Evolutionary conservation across 2,329 filamentous ascomycete species (phyloP).

Genomic region (Aspergillus pseudoviridinutans): DNA sequence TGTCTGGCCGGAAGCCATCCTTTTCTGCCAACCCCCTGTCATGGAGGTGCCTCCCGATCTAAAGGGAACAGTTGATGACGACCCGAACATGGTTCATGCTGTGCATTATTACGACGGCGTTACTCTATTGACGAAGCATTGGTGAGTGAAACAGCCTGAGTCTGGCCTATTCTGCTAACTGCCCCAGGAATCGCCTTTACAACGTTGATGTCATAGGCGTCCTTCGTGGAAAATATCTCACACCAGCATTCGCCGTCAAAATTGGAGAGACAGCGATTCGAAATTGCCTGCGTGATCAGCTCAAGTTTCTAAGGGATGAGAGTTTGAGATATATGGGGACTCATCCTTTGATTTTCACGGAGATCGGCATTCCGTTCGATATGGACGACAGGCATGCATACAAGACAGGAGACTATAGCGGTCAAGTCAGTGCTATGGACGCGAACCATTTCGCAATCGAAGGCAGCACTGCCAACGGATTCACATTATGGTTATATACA

Average conservation of each 20-base stretch:
- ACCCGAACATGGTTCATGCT: slow-evolving; percentile 84
- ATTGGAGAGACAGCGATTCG: slow-evolving; percentile 90
- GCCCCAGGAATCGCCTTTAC: slow-evolving; percentile 74
- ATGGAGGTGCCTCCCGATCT: slow-evolving; percentile 86
- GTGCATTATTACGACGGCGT: slow-evolving; percentile 97
- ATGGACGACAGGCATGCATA: slow-evolving; percentile 98
- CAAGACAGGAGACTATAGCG: slow-evolving; percentile 90
- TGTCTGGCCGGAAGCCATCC: slow-evolving; percentile 74
- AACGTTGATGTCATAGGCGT: slow-evolving; percentile 95
- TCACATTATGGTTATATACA: slow-evolving; percentile 85
- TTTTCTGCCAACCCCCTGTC: slow-evolving; percentile 88
- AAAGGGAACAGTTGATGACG: slow-evolving; percentile 83
- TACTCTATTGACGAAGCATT: slow-evolving; percentile 96
- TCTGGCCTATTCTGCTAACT: slow-evolving; percentile 11
- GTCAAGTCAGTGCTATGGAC: slow-evolving; percentile 87
- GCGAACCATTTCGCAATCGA: slow-evolving; percentile 94
- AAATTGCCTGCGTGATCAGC: slow-evolving; percentile 86
- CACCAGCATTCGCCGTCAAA: slow-evolving; percentile 86
- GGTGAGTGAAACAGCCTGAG: slow-evolving; percentile 46
- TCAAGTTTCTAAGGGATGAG: slow-evolving; percentile 77
- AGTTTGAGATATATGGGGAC: slow-evolving; percentile 83
- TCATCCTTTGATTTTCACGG: slow-evolving; percentile 84
- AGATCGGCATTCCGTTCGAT: slow-evolving; percentile 97
- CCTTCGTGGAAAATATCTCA: slow-evolving; percentile 80
- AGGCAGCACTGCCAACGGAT: slow-evolving; percentile 76